These are phyloP conservation scores for Taiwanofungus camphoratus DNA, from an alignment of 1,284 basidiomycete genomes.

Conservation along the genomic window DNA sequence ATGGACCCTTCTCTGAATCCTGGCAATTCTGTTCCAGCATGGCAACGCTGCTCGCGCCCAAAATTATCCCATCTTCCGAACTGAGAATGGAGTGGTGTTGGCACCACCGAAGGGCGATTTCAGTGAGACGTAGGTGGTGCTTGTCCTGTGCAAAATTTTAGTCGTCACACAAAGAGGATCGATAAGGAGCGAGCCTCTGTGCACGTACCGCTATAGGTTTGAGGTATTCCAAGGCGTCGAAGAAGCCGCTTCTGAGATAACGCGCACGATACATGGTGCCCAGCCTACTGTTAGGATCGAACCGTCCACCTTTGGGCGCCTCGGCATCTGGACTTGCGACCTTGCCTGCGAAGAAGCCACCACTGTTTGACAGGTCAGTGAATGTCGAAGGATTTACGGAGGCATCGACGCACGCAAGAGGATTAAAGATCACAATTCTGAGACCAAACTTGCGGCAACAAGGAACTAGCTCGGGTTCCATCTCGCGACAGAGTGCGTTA, in stretches of 20 bases:
- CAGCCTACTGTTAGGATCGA: slow-evolving; percentile 26
- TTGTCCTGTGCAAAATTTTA: slow-evolving; percentile 30
- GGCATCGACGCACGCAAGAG: slow-evolving; percentile 35
- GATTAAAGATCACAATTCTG: slow-evolving; percentile 46
- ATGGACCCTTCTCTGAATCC: slow-evolving; percentile 42
- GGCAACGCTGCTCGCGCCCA: slow-evolving; percentile 33
- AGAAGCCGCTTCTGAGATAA: slow-evolving; percentile 40
- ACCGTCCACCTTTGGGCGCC: slow-evolving; percentile 28
- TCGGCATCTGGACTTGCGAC: slow-evolving; percentile 29
- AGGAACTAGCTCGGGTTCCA: slow-evolving; percentile 50
- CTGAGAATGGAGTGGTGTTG: slow-evolving; percentile 40
- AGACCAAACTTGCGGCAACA: slow-evolving; percentile 51
- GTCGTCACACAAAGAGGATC: not conserved
- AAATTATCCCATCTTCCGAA: slow-evolving; percentile 34
- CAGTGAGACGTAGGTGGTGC: slow-evolving; percentile 34
- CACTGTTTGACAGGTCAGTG: slow-evolving; percentile 20
- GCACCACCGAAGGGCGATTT: slow-evolving; percentile 40
- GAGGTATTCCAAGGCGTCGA: slow-evolving; percentile 38
- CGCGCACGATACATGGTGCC: slow-evolving; percentile 35
- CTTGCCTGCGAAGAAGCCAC: slow-evolving; percentile 43
- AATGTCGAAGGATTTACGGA: too few species aligned
- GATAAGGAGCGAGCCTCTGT: not conserved
- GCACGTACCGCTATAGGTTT: slow-evolving; percentile 29
- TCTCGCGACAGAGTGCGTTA: slow-evolving; percentile 45
- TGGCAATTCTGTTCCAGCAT: slow-evolving; percentile 34